These are phyloP conservation scores for Croton laevigatus DNA, from an alignment of 441 rosid genomes.

Conservation along the genomic window DNA sequence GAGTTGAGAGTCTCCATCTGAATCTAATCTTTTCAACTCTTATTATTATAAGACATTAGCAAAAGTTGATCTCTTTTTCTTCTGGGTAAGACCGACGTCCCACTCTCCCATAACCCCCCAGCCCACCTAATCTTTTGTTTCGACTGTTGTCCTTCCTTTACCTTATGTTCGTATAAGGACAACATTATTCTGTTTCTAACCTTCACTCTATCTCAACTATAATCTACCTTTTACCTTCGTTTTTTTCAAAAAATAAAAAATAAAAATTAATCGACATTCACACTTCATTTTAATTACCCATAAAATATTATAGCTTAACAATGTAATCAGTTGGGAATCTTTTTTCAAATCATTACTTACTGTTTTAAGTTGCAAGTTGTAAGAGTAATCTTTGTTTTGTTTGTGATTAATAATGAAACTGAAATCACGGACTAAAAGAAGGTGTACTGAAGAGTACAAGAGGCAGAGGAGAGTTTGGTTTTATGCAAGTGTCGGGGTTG, in stretches of 20 bases:
- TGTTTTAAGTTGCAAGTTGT: no score
- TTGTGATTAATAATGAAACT: not conserved
- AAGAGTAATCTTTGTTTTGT: no score
- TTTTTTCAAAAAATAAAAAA: no score
- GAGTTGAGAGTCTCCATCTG: conserved; percentile 11
- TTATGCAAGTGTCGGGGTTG: conserved; percentile 33
- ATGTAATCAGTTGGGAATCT: no score
- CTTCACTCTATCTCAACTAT: not conserved
- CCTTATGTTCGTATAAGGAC: conserved; percentile 7
- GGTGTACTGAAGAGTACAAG: conserved; percentile 53
- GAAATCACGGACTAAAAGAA: conserved; percentile 50
- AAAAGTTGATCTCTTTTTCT: not conserved
- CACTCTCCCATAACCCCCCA: no score
- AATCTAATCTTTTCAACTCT: conserved; percentile 7
- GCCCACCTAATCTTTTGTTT: no score
- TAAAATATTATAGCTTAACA: no score
- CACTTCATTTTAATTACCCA: not conserved
- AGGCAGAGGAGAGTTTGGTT: conserved; percentile 30
- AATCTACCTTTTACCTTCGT: not conserved
- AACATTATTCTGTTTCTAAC: not conserved
- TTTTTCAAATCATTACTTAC: no score
- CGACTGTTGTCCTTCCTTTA: not conserved
- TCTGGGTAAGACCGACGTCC: no score
- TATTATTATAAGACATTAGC: not conserved
- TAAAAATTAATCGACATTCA: not conserved